These are phyloP conservation scores for Curvularia eragrostidis DNA, from an alignment of 2,329 filamentous ascomycete genomes.

Conservation along the genomic window DNA sequence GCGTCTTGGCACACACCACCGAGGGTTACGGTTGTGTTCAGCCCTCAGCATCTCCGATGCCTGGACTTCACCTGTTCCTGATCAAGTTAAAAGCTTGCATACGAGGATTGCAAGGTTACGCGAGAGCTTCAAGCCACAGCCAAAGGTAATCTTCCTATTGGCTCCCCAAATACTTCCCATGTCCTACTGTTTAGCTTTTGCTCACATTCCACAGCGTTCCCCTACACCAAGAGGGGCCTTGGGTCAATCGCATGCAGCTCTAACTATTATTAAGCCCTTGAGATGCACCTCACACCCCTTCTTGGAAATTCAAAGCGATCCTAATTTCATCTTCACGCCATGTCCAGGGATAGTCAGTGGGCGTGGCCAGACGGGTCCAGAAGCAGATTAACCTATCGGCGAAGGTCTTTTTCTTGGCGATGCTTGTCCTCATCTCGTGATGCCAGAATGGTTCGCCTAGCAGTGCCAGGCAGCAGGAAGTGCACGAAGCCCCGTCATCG, in stretches of 20 bases:
- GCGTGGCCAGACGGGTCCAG: constrained; percentile 18
- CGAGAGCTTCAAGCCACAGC: constrained; percentile 2
- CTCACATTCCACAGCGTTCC: constrained; percentile 13
- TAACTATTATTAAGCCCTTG: constrained; percentile 26
- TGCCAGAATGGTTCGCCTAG: constrained; percentile 39
- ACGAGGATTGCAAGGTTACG: constrained; percentile 12
- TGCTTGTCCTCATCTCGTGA: constrained; percentile 33
- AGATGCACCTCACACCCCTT: background rate
- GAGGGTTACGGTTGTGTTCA: background rate
- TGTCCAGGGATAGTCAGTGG: constrained; percentile 18
- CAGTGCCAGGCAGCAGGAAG: constrained; percentile 20
- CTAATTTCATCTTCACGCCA: constrained; percentile 18
- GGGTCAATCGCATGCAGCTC: constrained; percentile 27
- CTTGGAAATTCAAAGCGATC: constrained; percentile 24
- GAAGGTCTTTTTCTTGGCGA: constrained; percentile 31
- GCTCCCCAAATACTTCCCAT: constrained; percentile 5
- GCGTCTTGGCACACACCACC: constrained; percentile 1
- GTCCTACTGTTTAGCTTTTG: constrained; percentile 10
- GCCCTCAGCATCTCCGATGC: constrained; percentile 3
- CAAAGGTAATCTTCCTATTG: background rate
- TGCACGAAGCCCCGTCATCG: constrained; percentile 26
- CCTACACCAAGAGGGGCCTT: constrained; percentile 19
- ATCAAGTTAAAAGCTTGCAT: constrained; percentile 3
- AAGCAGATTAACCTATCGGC: constrained; percentile 22
- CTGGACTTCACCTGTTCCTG: constrained; percentile 10